Percentiles rank a stretch among this genome's conserved stretches.
Evolutionary conservation across 768 basidiomycete genomes (phyloP).

Genomic region (Pleurotus giganteus): DNA sequence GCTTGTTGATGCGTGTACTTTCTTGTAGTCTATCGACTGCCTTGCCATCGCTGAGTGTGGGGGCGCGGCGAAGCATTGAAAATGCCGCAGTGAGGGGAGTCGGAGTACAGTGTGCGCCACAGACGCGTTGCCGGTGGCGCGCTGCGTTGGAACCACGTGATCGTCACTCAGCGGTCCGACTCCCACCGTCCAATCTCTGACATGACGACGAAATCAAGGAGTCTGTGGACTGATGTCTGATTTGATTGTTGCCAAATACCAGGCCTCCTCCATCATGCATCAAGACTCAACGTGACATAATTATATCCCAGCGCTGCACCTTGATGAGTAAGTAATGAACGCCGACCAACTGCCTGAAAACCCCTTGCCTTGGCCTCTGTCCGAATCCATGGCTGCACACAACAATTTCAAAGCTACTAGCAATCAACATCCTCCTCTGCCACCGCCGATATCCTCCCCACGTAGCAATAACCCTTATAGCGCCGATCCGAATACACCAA

Average conservation of each 20-base stretch:
- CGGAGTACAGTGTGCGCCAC: neutral
- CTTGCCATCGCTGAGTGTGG: constrained; percentile 70
- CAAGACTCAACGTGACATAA: no score
- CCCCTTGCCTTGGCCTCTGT: no score
- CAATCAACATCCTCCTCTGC: neutral
- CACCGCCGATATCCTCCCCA: neutral
- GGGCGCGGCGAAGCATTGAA: constrained; percentile 65
- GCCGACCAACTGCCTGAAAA: no score
- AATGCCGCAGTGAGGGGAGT: constrained; percentile 2
- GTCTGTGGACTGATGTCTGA: no score
- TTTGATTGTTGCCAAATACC: no score
- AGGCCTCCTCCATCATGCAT: no score
- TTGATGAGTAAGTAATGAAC: no score
- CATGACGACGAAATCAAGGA: no score
- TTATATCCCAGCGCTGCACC: no score
- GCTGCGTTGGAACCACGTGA: neutral
- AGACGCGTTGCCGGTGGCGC: neutral
- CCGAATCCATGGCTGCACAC: no score
- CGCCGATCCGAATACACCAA: neutral
- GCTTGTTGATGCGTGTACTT: constrained; percentile 71
- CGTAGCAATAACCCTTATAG: neutral
- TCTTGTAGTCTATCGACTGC: constrained; percentile 67
- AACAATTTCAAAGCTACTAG: no score
- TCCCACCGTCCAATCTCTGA: neutral
- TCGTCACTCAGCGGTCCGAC: neutral